Evolutionary conservation across 768 basidiomycete genomes (phyloP).

Genomic region (Lyophyllum atratum): DNA sequence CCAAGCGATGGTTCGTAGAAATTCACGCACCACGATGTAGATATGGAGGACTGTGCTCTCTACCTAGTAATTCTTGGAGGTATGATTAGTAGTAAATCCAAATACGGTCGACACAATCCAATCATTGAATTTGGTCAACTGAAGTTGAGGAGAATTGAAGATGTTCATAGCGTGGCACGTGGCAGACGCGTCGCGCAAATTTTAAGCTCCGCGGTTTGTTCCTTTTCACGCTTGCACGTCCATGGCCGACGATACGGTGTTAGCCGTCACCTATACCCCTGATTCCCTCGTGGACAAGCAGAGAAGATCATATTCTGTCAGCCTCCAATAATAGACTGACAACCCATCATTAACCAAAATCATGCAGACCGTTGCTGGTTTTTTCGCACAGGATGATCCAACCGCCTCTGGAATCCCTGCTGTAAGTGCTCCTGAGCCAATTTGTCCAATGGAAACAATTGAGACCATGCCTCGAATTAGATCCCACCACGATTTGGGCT

Average conservation of each 20-base stretch:
- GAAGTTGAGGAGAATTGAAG: too few relatives aligned
- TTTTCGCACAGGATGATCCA: slow-evolving; percentile 10
- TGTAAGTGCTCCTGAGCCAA: background rate
- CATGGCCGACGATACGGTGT: background rate
- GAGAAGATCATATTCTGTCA: background rate
- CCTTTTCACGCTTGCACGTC: background rate
- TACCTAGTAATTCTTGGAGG: too few relatives aligned
- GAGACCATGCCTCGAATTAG: slow-evolving; percentile 30
- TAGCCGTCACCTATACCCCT: background rate
- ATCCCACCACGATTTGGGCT: slow-evolving; percentile 64
- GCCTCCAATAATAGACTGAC: background rate
- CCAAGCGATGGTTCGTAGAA: too few relatives aligned
- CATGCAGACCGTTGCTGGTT: slow-evolving; percentile 5
- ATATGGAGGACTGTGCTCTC: too few relatives aligned
- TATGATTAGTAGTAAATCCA: too few relatives aligned
- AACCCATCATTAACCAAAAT: background rate
- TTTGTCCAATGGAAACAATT: background rate
- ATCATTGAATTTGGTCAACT: too few relatives aligned
- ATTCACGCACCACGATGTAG: too few relatives aligned
- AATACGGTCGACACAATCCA: too few relatives aligned
- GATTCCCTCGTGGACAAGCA: background rate
- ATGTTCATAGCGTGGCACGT: too few relatives aligned
- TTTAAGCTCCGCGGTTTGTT: background rate
- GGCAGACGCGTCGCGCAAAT: background rate
- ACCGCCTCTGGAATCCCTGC: background rate